These are phyloP conservation scores for Pilaira anomala DNA, from an alignment of 192 early-diverging fungal species.

Conservation along the genomic window DNA sequence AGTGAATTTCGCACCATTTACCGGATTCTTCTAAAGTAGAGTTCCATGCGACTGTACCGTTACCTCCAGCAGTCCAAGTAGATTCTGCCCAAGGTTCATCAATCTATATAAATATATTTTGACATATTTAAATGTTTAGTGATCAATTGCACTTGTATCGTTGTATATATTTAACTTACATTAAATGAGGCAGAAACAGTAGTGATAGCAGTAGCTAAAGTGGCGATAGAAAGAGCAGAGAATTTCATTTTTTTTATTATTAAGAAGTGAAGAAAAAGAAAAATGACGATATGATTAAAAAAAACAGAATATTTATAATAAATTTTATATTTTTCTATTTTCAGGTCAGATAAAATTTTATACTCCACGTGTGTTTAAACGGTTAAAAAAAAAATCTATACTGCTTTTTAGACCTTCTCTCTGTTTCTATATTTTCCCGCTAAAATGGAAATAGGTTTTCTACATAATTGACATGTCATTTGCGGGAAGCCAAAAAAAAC, in stretches of 20 bases:
- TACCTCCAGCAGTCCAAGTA: conserved; percentile 14
- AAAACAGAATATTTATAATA: not conserved
- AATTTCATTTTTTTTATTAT: too few species aligned
- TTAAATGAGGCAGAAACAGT: not conserved
- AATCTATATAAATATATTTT: not conserved
- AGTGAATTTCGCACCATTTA: conserved; percentile 24
- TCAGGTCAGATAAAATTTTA: too few species aligned
- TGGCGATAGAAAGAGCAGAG: too few species aligned
- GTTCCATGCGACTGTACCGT: conserved; percentile 26
- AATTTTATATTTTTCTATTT: not conserved
- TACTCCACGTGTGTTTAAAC: too few species aligned
- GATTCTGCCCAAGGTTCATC: conserved; percentile 8
- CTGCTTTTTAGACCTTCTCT: too few species aligned
- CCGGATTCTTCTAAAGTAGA: not conserved
- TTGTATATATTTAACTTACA: not conserved
- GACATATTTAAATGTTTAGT: not conserved
- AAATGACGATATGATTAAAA: not conserved
- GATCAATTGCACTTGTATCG: not conserved
- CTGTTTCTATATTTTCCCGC: too few species aligned
- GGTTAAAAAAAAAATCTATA: too few species aligned
- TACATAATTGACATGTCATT: too few species aligned
- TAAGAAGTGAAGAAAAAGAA: too few species aligned
- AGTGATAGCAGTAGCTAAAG: too few species aligned
- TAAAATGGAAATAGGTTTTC: too few species aligned
- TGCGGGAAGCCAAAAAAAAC: too few species aligned